Evolutionary conservation across 257 asterid species (phyloP), one percentile per base, ranked within the genome.

Genomic region (Penstemon davidsonii): DNA sequence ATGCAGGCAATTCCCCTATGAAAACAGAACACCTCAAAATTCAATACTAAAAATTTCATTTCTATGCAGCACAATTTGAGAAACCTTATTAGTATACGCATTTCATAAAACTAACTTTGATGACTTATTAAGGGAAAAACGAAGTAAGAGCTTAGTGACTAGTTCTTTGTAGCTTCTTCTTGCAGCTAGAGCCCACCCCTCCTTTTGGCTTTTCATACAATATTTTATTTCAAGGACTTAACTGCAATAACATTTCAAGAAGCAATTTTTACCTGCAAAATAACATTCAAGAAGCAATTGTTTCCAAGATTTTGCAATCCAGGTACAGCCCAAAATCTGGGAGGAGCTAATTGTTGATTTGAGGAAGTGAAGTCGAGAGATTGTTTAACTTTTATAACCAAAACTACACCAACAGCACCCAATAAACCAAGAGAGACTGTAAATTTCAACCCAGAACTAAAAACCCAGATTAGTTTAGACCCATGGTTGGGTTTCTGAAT

Each of bases 221-320:
- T 46, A 46, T 8, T 25, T 25, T 1, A 46, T 7, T 8, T 7
- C 56, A 46, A 7, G n/a, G 53, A 33, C 50, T 33, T 47, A 45
- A 62, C 37, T 49, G 25, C 9, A 70, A 2, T 25, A 7, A 19
- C 40, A 54, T 42, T 1, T 54, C 60, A 44, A 47, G 4, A 66
- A 62, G 36, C 63, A n/a, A 10, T 4, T n/a, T 15, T 25, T 69
- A 93, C 99, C 97, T 90, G 97, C 84, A 93, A 71, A 76, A 93
- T 76, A 71, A 87, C 97, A 80, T 93, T 90, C 85, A 93, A 56
- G 81, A 93, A 93, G 50, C 97, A 93, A 73, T 88, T 93, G 80
- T 87, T 93, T 19, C 97, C 96, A 11, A 86, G 84, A 74, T 93
- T 93, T 55, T 79, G 75, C 87, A 93, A 83, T 50, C 99, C 99